Conservation (phyloP, 306 rosid genomes). For the Malus orientalis region DNA sequence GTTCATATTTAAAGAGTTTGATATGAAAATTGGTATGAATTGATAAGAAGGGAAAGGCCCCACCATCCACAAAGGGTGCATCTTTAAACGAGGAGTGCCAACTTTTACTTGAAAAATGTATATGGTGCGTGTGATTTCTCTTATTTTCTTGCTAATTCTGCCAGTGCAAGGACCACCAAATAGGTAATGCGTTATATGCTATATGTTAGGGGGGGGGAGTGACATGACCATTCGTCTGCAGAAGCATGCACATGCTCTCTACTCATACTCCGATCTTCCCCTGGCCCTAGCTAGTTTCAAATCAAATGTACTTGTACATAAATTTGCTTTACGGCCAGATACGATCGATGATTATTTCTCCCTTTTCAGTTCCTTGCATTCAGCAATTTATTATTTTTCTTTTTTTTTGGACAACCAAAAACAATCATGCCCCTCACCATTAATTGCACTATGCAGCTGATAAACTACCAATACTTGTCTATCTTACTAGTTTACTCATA, state of each 20-base stretch:
- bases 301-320: background rate
- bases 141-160: background rate
- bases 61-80: background rate
- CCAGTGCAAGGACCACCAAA: background rate
- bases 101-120: background rate
- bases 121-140: background rate
- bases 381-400: background rate
- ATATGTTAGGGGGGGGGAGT: background rate
- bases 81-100: background rate
- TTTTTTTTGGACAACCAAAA: background rate
- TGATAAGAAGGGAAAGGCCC: background rate
- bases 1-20: background rate
- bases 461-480: too few species aligned
- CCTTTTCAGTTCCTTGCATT: background rate
- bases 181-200: background rate
- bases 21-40: background rate
- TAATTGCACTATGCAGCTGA: too few species aligned
- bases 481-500: too few species aligned
- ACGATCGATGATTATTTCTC: background rate
- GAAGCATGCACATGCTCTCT: background rate
- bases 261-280: background rate
- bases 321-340: background rate
- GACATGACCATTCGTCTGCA: background rate
- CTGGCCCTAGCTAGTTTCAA: background rate
- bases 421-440: slow-evolving; percentile 8